Conservation (phyloP, 73 alveolate species). For the Diophrys appendiculata region DNA sequence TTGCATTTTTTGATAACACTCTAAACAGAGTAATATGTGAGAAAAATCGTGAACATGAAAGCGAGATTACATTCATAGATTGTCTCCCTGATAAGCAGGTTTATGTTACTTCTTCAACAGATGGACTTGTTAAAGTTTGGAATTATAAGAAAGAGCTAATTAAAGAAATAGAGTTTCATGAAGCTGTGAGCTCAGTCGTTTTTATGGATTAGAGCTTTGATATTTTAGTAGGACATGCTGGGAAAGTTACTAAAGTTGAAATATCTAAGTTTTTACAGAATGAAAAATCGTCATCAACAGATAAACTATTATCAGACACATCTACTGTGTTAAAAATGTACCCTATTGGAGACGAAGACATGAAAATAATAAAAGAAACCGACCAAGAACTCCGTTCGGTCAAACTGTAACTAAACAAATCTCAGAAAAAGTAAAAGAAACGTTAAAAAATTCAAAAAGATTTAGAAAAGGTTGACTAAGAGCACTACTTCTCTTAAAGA, state of each 20-base stretch:
- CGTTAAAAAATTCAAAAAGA: no score
- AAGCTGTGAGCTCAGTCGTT: constrained; percentile 37
- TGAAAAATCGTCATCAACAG: background rate
- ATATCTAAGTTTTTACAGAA: background rate
- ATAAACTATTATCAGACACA: background rate
- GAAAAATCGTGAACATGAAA: constrained; percentile 52
- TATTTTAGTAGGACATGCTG: constrained; percentile 48
- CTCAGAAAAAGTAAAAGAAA: no score
- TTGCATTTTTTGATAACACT: constrained; percentile 34
- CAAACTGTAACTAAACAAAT: no score
- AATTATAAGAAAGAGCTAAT: constrained; percentile 44
- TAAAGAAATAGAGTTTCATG: constrained; percentile 56
- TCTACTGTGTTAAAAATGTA: background rate
- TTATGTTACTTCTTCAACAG: constrained; percentile 45
- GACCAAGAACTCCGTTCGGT: background rate
- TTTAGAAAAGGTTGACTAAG: background rate
- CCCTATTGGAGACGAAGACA: background rate
- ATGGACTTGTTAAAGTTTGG: constrained; percentile 57
- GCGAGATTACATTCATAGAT: constrained; percentile 22
- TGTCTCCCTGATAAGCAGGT: constrained; percentile 3
- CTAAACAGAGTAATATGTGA: constrained; percentile 26
- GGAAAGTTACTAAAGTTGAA: constrained; percentile 22
- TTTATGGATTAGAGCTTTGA: constrained; percentile 35
- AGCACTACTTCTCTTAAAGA: background rate
- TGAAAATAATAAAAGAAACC: background rate